Evolutionary conservation across 805 yeast species (phyloP).

Genomic region (Sugiyamaella americana): DNA sequence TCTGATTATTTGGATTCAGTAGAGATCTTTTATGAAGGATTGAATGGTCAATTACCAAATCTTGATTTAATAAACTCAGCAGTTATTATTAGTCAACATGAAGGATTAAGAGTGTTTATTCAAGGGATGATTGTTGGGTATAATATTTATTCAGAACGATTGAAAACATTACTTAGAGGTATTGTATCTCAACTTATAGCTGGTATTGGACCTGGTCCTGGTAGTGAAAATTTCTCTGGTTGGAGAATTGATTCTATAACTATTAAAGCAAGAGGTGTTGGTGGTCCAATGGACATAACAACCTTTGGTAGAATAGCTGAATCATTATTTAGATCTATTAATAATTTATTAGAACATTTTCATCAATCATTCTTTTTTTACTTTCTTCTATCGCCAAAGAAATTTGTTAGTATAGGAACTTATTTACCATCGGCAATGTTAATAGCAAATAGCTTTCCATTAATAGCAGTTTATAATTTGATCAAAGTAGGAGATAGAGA

Average conservation of each 20-base stretch:
- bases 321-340: constrained; percentile 79
- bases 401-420: constrained; percentile 89
- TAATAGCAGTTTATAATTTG: constrained; percentile 50
- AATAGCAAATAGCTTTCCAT: constrained; percentile 59
- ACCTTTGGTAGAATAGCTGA: constrained; percentile 89
- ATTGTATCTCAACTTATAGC: constrained; percentile 63
- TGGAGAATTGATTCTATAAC: constrained; percentile 94
- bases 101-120: constrained; percentile 61
- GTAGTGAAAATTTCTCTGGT: constrained; percentile 91
- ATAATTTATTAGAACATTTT: constrained; percentile 87
- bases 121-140: constrained; percentile 38
- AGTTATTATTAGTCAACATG: constrained; percentile 65
- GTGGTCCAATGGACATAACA: constrained; percentile 69
- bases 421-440: constrained; percentile 82
- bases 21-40: constrained; percentile 76
- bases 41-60: constrained; percentile 94
- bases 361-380: constrained; percentile 97
- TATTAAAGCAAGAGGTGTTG: constrained; percentile 56
- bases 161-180: constrained; percentile 55
- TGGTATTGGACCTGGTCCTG: constrained; percentile 56
- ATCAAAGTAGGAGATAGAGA: constrained; percentile 1
- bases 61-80: constrained; percentile 83
- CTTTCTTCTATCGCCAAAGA: constrained; percentile 65
- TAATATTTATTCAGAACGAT: constrained; percentile 42
- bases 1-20: constrained; percentile 65